These are phyloP conservation scores for Pythium myriotylum DNA, from an alignment of 352 stramenopile species.

Conservation along the genomic window DNA sequence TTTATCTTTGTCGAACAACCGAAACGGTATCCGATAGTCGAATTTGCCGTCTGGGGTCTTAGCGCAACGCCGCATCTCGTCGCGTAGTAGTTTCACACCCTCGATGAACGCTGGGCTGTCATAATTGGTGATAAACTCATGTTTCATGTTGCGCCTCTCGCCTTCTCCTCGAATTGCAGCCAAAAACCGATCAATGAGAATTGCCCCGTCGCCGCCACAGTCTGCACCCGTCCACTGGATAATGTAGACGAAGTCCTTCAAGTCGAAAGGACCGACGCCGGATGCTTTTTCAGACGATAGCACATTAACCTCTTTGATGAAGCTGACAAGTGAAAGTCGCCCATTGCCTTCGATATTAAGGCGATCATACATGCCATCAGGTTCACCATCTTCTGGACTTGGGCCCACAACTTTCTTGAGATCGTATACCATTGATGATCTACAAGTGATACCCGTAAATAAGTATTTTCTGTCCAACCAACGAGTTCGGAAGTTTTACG, in stretches of 20 bases:
- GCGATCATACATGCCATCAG: constrained; percentile 65
- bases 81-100: constrained; percentile 65
- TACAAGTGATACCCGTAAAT: constrained; percentile 23
- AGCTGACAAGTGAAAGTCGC: constrained; percentile 61
- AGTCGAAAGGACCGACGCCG: constrained; percentile 44
- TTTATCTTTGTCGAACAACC: constrained; percentile 72
- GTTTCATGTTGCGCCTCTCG: constrained; percentile 84
- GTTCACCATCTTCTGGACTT: constrained; percentile 33
- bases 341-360: constrained; percentile 76
- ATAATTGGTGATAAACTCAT: constrained; percentile 81
- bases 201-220: constrained; percentile 61
- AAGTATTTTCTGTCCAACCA: too few species aligned
- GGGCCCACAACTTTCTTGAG: constrained; percentile 68
- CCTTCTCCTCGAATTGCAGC: constrained; percentile 63
- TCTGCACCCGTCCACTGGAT: constrained; percentile 77
- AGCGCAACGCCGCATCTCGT: constrained; percentile 72
- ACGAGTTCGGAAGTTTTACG: too few species aligned
- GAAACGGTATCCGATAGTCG: constrained; percentile 72
- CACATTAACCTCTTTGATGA: constrained; percentile 59
- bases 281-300: constrained; percentile 53
- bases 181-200: constrained; percentile 80
- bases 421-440: constrained; percentile 65
- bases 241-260: constrained; percentile 77
- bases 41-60: constrained; percentile 83
- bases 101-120: constrained; percentile 80